Evolutionary conservation across 2,329 filamentous ascomycete genomes (phyloP).

Genomic region (Graphilbum fragrans): DNA sequence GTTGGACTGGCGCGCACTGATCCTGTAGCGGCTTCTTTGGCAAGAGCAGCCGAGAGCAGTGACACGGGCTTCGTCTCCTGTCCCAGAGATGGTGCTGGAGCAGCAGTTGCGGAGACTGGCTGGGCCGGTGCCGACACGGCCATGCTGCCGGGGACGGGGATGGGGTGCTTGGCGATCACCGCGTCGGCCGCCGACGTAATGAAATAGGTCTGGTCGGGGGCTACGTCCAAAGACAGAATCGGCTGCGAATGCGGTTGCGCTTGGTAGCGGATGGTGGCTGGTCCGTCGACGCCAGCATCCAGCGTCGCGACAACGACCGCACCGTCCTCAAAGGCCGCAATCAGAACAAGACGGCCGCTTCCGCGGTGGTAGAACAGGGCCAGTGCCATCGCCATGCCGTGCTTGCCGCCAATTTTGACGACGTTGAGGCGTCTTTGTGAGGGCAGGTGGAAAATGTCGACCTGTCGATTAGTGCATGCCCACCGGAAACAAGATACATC

Average conservation of each 20-base stretch:
- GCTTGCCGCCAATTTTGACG: conserved; percentile 34
- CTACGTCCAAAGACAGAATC: conserved; percentile 59
- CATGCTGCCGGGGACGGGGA: conserved; percentile 26
- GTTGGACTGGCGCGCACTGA: too few species aligned
- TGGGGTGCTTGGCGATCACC: conserved; percentile 61
- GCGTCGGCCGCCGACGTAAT: conserved; percentile 77
- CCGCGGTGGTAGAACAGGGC: conserved; percentile 38
- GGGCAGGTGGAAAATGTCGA: conserved; percentile 79
- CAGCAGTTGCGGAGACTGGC: background rate
- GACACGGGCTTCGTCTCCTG: conserved; percentile 10
- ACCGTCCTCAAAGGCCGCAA: conserved; percentile 80
- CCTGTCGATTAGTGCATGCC: conserved; percentile 22
- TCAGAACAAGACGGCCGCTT: conserved; percentile 33
- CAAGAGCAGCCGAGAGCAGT: conserved; percentile 18
- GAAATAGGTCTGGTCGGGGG: conserved; percentile 42
- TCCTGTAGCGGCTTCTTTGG: background rate
- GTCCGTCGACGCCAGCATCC: conserved; percentile 16
- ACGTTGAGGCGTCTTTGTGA: conserved; percentile 56
- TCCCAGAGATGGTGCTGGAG: background rate
- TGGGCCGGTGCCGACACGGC: background rate
- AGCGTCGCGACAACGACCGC: conserved; percentile 54
- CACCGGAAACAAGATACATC: background rate
- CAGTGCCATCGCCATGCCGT: conserved; percentile 85
- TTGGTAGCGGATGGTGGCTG: conserved; percentile 46
- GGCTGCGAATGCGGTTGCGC: conserved; percentile 65